These are phyloP conservation scores for Lactifluus hygrophoroides DNA, from an alignment of 768 basidiomycete species.

Conservation along the genomic window DNA sequence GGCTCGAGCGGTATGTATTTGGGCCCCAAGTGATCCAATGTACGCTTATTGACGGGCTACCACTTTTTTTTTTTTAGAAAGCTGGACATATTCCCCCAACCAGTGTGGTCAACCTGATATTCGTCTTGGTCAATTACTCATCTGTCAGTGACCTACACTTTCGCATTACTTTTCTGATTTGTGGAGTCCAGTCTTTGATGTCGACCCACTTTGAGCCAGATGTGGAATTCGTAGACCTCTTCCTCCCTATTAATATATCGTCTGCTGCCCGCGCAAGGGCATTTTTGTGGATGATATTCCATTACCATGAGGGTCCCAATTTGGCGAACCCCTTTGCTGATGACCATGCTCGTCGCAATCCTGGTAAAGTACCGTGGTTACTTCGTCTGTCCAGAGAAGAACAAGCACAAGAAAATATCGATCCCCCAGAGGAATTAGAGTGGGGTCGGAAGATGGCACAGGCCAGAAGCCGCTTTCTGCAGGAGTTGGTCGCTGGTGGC, in stretches of 20 bases:
- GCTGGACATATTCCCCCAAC: constrained; percentile 65
- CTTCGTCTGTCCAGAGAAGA: constrained; percentile 48
- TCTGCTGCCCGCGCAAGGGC: constrained; percentile 67
- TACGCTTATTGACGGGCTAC: constrained; percentile 11
- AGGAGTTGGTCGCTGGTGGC: constrained; percentile 49
- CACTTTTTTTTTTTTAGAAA: constrained; percentile 33
- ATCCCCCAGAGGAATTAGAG: constrained; percentile 65
- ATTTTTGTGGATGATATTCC: constrained; percentile 77
- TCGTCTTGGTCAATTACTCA: constrained; percentile 72
- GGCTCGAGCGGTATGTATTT: constrained; percentile 47
- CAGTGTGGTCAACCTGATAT: constrained; percentile 79
- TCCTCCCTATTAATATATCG: constrained; percentile 65
- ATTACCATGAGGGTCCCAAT: constrained; percentile 65
- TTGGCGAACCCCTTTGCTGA: constrained; percentile 70
- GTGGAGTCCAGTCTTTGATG: constrained; percentile 27
- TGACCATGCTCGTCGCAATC: constrained; percentile 46
- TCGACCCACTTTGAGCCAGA: constrained; percentile 64
- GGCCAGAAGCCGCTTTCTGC: constrained; percentile 61
- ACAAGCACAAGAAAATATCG: constrained; percentile 60
- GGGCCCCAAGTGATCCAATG: constrained; percentile 1
- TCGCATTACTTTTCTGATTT: not conserved
- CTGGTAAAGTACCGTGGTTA: constrained; percentile 57
- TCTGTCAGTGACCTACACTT: constrained; percentile 40
- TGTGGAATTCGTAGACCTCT: constrained; percentile 76
- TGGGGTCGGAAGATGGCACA: constrained; percentile 72